Evolutionary conservation across 2,329 filamentous ascomycete species (phyloP), one percentile per base, ranked within the genome.

Genomic region (Zalaria sp.): DNA sequence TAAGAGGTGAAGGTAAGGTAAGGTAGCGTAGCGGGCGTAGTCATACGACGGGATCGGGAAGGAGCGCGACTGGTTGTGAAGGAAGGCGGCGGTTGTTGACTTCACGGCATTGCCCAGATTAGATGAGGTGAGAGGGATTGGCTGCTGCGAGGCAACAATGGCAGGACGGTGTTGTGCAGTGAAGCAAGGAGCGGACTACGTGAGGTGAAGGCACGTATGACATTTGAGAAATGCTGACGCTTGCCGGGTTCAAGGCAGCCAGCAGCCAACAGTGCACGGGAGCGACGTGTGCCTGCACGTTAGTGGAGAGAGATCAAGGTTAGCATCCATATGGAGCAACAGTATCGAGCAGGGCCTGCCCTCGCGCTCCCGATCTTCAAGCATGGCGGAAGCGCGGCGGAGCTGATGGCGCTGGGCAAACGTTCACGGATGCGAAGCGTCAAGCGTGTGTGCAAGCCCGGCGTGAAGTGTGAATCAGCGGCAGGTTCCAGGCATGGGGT

Each of bases 391-490:
- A 41, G 39, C 38, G 37, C 42, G 42, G 42, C 43, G 43, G 43
- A 41, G 34, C 43, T 39, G 37, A 39, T 39, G 37, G 37, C 37
- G 37, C 37, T 44, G 43, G 43, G 38, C 35, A 44, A 44, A 44
- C 43, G 43, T 44, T 41, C 39, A 34, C 40, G 43, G 43, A 44
- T 44, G 40, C 18, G 18, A 18, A 18, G 18, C 29, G 29, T 32
- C 2, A 18, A 18, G 18, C 29, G 29, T 32, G 29, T 7, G 29
- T 32, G 29, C 29, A 32, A n/a, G 42, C 42, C 38, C 38, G 34
- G 42, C 38, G 38, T 40, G 43, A 41, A 44, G 43, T 44, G 39
- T 44, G 43, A 44, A 44, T 44, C 43, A 44, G 35, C 42, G 42
- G 39, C 26, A 41, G 39, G 43, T 44, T 44, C 43, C 43, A 44